Evolutionary conservation across 192 early-diverging fungal species (phyloP).

Genomic region (Jimgerdemannia flammicorona): DNA sequence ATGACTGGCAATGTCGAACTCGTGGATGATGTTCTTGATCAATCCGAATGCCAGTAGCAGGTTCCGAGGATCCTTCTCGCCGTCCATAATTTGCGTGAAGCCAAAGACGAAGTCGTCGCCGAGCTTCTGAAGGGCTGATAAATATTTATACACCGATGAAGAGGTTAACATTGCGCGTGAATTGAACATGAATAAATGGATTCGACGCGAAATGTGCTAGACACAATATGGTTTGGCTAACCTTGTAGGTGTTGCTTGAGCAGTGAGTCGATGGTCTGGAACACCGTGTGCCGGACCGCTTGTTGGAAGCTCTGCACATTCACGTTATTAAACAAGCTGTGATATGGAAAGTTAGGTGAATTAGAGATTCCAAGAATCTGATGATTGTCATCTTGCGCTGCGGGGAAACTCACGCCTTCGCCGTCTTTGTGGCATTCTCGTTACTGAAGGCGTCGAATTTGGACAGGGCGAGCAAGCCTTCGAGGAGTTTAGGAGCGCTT

Average conservation of each 20-base stretch:
- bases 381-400: conserved; percentile 15
- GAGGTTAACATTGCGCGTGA: too few relatives aligned
- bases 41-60: conserved; percentile 84
- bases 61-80: conserved; percentile 98
- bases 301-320: conserved; percentile 94
- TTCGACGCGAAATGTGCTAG: too few relatives aligned
- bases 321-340: conserved; percentile 75
- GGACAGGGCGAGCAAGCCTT: conserved; percentile 59
- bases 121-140: conserved; percentile 54
- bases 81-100: conserved; percentile 87
- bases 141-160: too few relatives aligned
- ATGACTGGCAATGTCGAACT: conserved; percentile 77
- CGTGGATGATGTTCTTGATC: conserved; percentile 60
- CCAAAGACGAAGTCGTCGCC: conserved; percentile 74
- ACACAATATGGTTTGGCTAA: conserved; percentile 13
- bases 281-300: conserved; percentile 69
- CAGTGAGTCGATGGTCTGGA: conserved; percentile 66
- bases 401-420: conserved; percentile 40
- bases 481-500: conserved; percentile 61
- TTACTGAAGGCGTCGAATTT: conserved; percentile 57
- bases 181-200: too few relatives aligned
- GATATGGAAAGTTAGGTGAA: too few relatives aligned
- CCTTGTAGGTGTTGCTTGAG: conserved; percentile 57
- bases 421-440: conserved; percentile 44
- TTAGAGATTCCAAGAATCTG: not conserved